Conservation (phyloP, 2,329 filamentous ascomycete genomes). For the Colletotrichum sp. region DNA sequence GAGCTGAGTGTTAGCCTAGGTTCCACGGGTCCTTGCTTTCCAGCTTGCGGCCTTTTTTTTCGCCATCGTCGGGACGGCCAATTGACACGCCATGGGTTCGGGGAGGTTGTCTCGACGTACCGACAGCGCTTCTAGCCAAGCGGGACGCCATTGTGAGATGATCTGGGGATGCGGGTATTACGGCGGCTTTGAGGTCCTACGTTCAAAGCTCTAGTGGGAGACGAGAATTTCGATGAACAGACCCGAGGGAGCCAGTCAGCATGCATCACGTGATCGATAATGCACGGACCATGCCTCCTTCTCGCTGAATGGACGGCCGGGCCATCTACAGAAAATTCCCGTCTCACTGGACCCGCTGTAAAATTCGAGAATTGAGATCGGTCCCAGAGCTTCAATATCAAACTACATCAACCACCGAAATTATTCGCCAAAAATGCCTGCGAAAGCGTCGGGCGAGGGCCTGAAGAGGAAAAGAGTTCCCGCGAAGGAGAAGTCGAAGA, state of each 20-base stretch:
- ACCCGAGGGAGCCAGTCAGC: constrained; percentile 39
- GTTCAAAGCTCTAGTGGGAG: constrained; percentile 45
- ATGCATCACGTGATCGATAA: constrained; percentile 39
- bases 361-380: constrained; percentile 1
- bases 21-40: neutral
- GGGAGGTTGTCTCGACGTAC: constrained; percentile 62
- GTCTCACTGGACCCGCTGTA: constrained; percentile 9
- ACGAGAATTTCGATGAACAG: constrained; percentile 47
- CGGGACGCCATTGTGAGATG: constrained; percentile 93
- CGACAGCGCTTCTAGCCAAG: constrained; percentile 92
- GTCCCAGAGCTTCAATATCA: constrained; percentile 2
- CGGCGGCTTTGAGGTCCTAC: constrained; percentile 46
- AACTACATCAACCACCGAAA: neutral
- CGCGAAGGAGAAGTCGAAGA: constrained; percentile 48
- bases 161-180: constrained; percentile 58
- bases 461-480: constrained; percentile 59
- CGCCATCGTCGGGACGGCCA: constrained; percentile 28
- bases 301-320: neutral
- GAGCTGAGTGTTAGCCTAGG: constrained; percentile 26
- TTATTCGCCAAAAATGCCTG: constrained; percentile 29
- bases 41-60: neutral
- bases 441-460: constrained; percentile 30
- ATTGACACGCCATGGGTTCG: constrained; percentile 36
- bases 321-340: constrained; percentile 5
- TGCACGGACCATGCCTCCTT: neutral